These are phyloP conservation scores for Ophiostoma angusticollis DNA, from an alignment of 2,329 filamentous ascomycete genomes.

Conservation along the genomic window DNA sequence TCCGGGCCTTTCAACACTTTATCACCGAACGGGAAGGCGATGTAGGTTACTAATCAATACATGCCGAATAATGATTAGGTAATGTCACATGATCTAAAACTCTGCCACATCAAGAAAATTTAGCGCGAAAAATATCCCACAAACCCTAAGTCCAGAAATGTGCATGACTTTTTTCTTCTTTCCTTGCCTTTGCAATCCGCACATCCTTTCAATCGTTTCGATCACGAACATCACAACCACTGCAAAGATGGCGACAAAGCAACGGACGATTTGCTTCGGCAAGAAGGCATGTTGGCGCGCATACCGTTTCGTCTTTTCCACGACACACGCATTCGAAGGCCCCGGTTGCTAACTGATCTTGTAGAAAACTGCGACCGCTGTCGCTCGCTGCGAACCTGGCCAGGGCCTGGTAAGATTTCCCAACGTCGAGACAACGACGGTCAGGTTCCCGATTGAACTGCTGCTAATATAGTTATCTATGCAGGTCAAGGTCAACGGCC, in stretches of 20 bases:
- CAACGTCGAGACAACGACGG: neutral
- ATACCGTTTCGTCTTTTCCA: neutral
- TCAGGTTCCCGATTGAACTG: neutral
- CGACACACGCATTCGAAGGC: too few relatives aligned
- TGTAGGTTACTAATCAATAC: neutral
- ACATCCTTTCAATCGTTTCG: constrained; percentile 2
- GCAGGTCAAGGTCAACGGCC: constrained; percentile 87
- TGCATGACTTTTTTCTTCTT: neutral
- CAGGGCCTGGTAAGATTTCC: constrained; percentile 47
- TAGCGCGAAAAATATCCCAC: constrained; percentile 1
- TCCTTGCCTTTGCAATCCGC: neutral
- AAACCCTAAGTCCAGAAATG: constrained; percentile 11
- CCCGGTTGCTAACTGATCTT: constrained; percentile 3
- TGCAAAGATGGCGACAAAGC: constrained; percentile 61
- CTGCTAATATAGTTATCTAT: constrained; percentile 1
- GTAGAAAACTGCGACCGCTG: constrained; percentile 68
- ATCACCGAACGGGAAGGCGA: constrained; percentile 5
- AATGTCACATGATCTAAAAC: neutral
- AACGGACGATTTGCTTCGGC: constrained; percentile 96
- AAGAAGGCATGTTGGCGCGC: constrained; percentile 46
- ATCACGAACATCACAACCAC: constrained; percentile 9
- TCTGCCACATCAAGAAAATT: neutral
- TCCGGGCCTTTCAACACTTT: constrained; percentile 5
- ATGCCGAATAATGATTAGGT: neutral
- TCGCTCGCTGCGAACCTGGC: constrained; percentile 69